Conservation (phyloP, 2,329 filamentous ascomycete genomes). For the Hypoxylon sp. region DNA sequence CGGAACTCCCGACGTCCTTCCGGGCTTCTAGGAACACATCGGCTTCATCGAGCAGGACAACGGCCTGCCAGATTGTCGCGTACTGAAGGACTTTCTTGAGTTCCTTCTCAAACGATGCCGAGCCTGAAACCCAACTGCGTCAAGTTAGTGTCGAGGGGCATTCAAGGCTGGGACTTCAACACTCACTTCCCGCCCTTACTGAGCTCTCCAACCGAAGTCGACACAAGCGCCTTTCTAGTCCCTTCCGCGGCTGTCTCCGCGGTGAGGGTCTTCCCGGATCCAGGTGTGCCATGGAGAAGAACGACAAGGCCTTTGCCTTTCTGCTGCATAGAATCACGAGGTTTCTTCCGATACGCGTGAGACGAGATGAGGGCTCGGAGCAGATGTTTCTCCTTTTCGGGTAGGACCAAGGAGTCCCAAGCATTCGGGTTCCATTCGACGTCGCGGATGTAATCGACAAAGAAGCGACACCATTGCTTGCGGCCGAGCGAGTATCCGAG, state of each 20-base stretch:
- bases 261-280: conserved; percentile 56
- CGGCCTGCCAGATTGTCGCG: conserved; percentile 50
- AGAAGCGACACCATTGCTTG: conserved; percentile 48
- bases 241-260: conserved; percentile 53
- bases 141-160: background rate
- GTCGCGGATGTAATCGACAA: conserved; percentile 46
- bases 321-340: conserved; percentile 45
- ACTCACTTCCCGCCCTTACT: conserved; percentile 40
- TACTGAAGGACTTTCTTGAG: conserved; percentile 48
- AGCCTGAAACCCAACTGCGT: conserved; percentile 33
- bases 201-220: conserved; percentile 47
- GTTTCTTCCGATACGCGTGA: conserved; percentile 46
- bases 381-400: conserved; percentile 46
- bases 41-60: conserved; percentile 51
- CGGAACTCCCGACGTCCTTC: conserved; percentile 36
- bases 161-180: background rate
- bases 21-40: conserved; percentile 51
- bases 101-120: conserved; percentile 44
- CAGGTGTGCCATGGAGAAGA: conserved; percentile 54
- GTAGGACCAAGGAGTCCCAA: conserved; percentile 48
- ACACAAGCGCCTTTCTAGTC: conserved; percentile 44
- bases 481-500: conserved; percentile 47
- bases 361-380: conserved; percentile 49
- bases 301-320: conserved; percentile 57
- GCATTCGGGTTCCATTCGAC: conserved; percentile 45